A percentile compares a stretch with the other conserved stretches of the same genome.
phyloP scores from a whole-genome alignment of 176 grass and related monocot genomes.

The Carex kokanica region DNA sequence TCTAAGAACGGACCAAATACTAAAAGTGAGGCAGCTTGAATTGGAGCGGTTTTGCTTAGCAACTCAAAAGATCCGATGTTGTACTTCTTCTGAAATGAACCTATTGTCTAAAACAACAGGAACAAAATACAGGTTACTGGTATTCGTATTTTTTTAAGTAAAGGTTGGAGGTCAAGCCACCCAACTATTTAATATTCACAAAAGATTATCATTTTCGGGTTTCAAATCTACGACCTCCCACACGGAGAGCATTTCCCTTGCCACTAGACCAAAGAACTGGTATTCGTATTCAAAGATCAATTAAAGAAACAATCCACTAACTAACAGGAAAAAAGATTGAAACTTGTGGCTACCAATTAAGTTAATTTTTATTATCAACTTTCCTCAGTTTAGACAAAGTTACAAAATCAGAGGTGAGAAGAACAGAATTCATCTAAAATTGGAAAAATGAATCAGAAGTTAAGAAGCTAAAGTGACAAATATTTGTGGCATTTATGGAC shows the following conservation, averaged over 20 bases:
- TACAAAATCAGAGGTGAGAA: not conserved
- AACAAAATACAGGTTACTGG: not conserved
- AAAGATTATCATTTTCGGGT: no score
- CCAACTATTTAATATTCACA: no score
- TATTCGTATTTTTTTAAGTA: not conserved
- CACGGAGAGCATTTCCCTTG: no score
- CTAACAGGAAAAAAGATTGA: not conserved
- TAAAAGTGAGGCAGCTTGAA: slow-evolving; percentile 73
- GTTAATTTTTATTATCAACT: not conserved
- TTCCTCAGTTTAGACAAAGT: not conserved
- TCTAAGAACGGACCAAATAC: slow-evolving; percentile 73
- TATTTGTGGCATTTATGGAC: not conserved
- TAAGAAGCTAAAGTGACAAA: not conserved
- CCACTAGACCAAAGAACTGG: no score
- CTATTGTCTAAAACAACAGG: slow-evolving; percentile 57
- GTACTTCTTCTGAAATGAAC: slow-evolving; percentile 91
- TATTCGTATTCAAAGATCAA: not conserved
- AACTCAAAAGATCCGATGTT: slow-evolving; percentile 90
- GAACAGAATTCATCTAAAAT: not conserved
- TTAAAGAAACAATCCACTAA: not conserved
- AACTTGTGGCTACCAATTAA: not conserved
- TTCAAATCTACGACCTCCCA: no score
- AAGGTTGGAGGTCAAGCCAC: no score
- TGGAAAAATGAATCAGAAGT: not conserved
- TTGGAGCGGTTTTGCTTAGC: slow-evolving; percentile 72